These are phyloP conservation scores for Chaetoceros muelleri DNA, from an alignment of 108 stramenopile genomes.

Conservation along the genomic window DNA sequence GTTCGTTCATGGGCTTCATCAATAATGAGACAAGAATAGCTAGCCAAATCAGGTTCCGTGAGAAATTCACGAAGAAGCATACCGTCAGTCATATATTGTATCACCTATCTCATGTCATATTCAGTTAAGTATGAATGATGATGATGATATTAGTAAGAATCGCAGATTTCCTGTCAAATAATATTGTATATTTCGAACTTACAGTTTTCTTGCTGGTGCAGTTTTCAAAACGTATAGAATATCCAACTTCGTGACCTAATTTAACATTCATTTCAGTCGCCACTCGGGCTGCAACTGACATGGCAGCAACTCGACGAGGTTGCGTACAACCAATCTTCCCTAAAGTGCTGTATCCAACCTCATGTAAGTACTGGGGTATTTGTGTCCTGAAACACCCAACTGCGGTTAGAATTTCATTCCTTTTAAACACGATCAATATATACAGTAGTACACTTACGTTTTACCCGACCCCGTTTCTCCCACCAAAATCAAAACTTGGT, in stretches of 20 bases:
- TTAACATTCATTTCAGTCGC: constrained; percentile 92
- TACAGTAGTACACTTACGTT: constrained; percentile 23
- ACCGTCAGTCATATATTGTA: constrained; percentile 97
- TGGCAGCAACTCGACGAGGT: constrained; percentile 97
- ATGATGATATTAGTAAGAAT: no score
- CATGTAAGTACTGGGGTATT: constrained; percentile 93
- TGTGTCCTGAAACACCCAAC: constrained; percentile 90
- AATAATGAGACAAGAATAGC: constrained; percentile 93
- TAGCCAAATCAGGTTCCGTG: constrained; percentile 92
- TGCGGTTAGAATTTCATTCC: background rate
- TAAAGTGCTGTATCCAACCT: constrained; percentile 93
- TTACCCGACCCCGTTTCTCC: constrained; percentile 81
- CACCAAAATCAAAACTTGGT: constrained; percentile 88
- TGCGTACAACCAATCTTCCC: constrained; percentile 98
- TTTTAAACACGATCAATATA: background rate
- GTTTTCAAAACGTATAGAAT: constrained; percentile 97
- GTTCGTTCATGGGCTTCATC: constrained; percentile 99
- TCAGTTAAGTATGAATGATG: no score
- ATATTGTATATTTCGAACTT: no score
- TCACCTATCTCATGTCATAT: constrained; percentile 1
- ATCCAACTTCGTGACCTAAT: constrained; percentile 97
- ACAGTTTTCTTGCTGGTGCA: constrained; percentile 89
- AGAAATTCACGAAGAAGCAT: constrained; percentile 96
- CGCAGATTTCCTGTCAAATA: no score
- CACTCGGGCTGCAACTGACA: constrained; percentile 97